Conservation (phyloP, 1,284 basidiomycete genomes). For the Lentinula novae-zelandiae region DNA sequence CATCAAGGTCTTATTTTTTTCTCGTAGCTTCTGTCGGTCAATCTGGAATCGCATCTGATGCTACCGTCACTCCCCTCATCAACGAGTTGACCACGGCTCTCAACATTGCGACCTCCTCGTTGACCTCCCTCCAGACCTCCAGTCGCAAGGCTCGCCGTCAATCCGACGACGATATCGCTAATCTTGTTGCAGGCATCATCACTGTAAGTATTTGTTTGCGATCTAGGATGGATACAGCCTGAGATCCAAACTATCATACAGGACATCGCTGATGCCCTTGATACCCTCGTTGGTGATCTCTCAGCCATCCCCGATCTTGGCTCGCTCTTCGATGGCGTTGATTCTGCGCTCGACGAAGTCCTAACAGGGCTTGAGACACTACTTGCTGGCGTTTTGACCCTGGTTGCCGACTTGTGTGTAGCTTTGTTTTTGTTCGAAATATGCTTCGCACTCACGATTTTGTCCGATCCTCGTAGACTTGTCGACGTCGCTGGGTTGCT, state of each 20-base stretch:
- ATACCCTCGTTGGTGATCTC: slow-evolving; percentile 17
- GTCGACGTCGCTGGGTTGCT: slow-evolving; percentile 22
- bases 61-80: slow-evolving; percentile 25
- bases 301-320: slow-evolving; percentile 21
- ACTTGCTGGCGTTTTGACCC: slow-evolving; percentile 26
- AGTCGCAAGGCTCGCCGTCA: slow-evolving; percentile 18
- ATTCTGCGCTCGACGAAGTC: slow-evolving; percentile 24
- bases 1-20: no score
- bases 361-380: slow-evolving; percentile 25
- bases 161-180: slow-evolving; percentile 25
- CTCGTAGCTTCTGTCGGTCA: slow-evolving; percentile 19
- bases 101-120: slow-evolving; percentile 20
- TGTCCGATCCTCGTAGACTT: slow-evolving; percentile 15
- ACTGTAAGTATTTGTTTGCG: slow-evolving; percentile 15
- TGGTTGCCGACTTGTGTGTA: slow-evolving; percentile 28
- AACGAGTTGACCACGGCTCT: slow-evolving; percentile 23
- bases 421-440: neutral
- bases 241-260: slow-evolving; percentile 5
- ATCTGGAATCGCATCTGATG: slow-evolving; percentile 20
- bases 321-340: slow-evolving; percentile 23
- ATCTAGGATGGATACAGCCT: neutral
- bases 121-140: slow-evolving; percentile 19
- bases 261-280: slow-evolving; percentile 23
- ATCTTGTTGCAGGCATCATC: slow-evolving; percentile 23
- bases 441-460: neutral